Percentiles rank a stretch among this genome's conserved stretches.
These are phyloP conservation scores for Psilocybe subaeruginosa DNA, from an alignment of 768 basidiomycete genomes.

Conservation along the genomic window DNA sequence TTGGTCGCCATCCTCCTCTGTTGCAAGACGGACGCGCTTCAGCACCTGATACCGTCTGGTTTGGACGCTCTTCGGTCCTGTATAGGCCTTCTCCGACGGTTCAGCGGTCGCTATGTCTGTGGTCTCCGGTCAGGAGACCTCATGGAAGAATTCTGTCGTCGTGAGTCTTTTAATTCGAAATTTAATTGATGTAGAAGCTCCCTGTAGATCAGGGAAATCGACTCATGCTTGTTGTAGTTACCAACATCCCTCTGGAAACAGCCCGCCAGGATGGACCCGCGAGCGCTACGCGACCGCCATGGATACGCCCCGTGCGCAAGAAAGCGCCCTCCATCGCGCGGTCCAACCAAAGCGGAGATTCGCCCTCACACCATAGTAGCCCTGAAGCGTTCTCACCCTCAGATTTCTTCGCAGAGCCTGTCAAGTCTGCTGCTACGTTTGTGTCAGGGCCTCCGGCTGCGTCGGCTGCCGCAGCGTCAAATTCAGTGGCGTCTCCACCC, in stretches of 20 bases:
- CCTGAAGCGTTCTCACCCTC: constrained; percentile 68
- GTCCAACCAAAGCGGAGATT: constrained; percentile 45
- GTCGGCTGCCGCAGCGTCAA: constrained; percentile 18
- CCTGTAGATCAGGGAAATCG: constrained; percentile 3
- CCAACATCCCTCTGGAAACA: constrained; percentile 85
- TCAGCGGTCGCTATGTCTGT: constrained; percentile 92
- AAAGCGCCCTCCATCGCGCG: constrained; percentile 57
- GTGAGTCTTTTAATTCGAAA: constrained; percentile 40
- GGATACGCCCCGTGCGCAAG: constrained; percentile 88
- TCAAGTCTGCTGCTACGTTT: constrained; percentile 30
- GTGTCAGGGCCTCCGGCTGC: constrained; percentile 23
- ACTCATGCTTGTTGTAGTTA: constrained; percentile 46
- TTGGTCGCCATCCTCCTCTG: constrained; percentile 86
- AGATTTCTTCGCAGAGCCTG: constrained; percentile 63
- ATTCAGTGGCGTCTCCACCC: constrained; percentile 15
- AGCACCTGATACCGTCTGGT: constrained; percentile 77
- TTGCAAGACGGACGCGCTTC: constrained; percentile 79
- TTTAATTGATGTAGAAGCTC: background rate
- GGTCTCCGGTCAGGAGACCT: constrained; percentile 89
- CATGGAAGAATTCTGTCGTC: constrained; percentile 93
- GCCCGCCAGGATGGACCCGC: constrained; percentile 50
- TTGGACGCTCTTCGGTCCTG: constrained; percentile 88
- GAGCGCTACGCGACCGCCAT: constrained; percentile 68
- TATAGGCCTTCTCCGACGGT: constrained; percentile 83
- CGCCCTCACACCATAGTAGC: constrained; percentile 55